Conservation (phyloP, 2,329 filamentous ascomycete genomes). For the Cytospora piceae region DNA sequence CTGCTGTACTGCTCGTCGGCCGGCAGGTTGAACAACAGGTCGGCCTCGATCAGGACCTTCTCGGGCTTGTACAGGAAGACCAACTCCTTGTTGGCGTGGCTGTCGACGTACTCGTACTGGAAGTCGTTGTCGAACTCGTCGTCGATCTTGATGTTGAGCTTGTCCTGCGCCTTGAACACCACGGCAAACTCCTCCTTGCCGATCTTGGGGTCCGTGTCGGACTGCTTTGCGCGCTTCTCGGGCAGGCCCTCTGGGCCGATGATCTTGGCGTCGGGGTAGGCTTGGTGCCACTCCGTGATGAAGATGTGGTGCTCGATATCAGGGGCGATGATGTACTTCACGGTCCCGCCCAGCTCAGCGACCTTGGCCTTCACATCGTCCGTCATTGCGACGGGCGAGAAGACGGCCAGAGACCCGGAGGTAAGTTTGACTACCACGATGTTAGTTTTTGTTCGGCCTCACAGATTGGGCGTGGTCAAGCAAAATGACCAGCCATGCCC, state of each 20-base stretch:
- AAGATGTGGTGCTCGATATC: slow-evolving; percentile 97
- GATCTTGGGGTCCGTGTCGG: slow-evolving; percentile 58
- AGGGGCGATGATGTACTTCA: slow-evolving; percentile 83
- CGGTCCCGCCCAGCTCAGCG: slow-evolving; percentile 65
- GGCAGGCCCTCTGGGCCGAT: slow-evolving; percentile 82
- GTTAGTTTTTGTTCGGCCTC: background rate
- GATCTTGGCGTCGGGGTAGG: slow-evolving; percentile 77
- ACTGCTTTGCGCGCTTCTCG: slow-evolving; percentile 73
- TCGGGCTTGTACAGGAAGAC: slow-evolving; percentile 85
- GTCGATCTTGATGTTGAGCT: slow-evolving; percentile 58
- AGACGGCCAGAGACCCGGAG: slow-evolving; percentile 79
- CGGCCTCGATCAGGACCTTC: slow-evolving; percentile 80
- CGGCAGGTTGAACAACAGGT: slow-evolving; percentile 90
- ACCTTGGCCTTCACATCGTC: slow-evolving; percentile 69
- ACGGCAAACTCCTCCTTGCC: slow-evolving; percentile 63
- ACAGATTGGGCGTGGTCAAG: background rate
- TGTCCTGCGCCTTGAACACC: slow-evolving; percentile 65
- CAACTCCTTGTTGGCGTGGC: slow-evolving; percentile 82
- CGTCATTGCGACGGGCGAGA: slow-evolving; percentile 88
- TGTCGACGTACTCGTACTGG: slow-evolving; percentile 79
- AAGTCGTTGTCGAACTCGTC: slow-evolving; percentile 87
- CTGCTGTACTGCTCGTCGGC: slow-evolving; percentile 81
- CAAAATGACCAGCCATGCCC: background rate
- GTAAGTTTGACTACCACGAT: slow-evolving; percentile 70
- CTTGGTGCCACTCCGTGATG: slow-evolving; percentile 79